Evolutionary conservation across 2,329 filamentous ascomycete species (phyloP).

Genomic region (Hypoxylon rubiginosum): DNA sequence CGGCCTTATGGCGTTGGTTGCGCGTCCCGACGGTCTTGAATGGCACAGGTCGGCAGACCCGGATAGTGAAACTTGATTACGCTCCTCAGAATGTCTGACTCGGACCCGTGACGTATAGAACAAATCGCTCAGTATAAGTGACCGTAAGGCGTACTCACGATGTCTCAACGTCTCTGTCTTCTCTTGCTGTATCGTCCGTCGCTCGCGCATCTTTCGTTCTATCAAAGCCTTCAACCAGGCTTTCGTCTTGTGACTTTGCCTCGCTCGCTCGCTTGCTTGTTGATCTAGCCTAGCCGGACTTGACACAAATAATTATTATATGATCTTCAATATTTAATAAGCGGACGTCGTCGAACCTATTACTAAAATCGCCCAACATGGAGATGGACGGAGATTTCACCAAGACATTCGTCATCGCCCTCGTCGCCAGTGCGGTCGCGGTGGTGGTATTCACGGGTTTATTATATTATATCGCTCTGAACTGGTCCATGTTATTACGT

Average conservation of each 20-base stretch:
- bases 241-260: neutral
- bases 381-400: constrained; percentile 36
- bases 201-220: constrained; percentile 19
- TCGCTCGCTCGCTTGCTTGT: constrained; percentile 7
- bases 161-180: neutral
- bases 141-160: constrained; percentile 3
- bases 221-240: neutral
- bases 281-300: neutral
- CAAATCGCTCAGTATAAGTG: constrained; percentile 38
- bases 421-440: constrained; percentile 34
- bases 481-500: constrained; percentile 36
- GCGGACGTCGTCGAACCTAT: constrained; percentile 1
- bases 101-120: constrained; percentile 32
- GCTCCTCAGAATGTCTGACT: constrained; percentile 17
- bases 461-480: constrained; percentile 36
- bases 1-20: neutral
- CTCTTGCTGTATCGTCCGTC: constrained; percentile 12
- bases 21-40: constrained; percentile 14
- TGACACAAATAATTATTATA: neutral
- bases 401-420: constrained; percentile 35
- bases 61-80: constrained; percentile 29
- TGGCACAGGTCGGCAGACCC: constrained; percentile 33
- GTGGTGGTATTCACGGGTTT: constrained; percentile 20
- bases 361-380: constrained; percentile 5
- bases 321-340: constrained; percentile 9